Percentiles rank a stretch among this genome's conserved stretches.
phyloP scores from a whole-genome alignment of 805 yeast species.

The Priceomyces carsonii region DNA sequence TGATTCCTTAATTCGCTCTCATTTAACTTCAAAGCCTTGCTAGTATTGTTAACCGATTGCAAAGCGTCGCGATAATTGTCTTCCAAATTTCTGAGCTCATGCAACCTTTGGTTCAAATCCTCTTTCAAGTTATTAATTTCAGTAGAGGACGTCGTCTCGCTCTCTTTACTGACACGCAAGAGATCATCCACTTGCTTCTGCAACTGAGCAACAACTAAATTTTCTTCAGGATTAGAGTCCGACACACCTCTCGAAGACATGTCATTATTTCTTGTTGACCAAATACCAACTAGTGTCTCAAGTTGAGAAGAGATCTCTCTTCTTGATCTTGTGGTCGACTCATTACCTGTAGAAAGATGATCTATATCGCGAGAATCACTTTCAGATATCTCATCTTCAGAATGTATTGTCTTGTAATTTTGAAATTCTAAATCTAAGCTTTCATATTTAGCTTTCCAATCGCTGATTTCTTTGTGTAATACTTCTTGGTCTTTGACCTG shows the following conservation, averaged over 20 bases:
- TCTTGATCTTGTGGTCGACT: constrained; percentile 20
- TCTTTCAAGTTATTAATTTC: constrained; percentile 32
- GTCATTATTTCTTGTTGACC: constrained; percentile 23
- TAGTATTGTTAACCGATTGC: constrained; percentile 70
- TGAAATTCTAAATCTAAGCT: constrained; percentile 45
- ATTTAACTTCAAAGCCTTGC: constrained; percentile 70
- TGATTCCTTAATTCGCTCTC: constrained; percentile 69
- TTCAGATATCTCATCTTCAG: constrained; percentile 32
- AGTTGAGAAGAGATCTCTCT: constrained; percentile 35
- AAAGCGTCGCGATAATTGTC: constrained; percentile 70
- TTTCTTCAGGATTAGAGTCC: constrained; percentile 12
- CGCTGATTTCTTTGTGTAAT: constrained; percentile 46
- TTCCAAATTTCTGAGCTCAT: constrained; percentile 46
- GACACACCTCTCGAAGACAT: constrained; percentile 6
- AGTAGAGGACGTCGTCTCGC: constrained; percentile 34
- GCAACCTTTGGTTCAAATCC: constrained; percentile 31
- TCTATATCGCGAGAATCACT: constrained; percentile 15
- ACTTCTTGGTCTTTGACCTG: constrained; percentile 46
- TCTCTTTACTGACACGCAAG: constrained; percentile 46
- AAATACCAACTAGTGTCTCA: constrained; percentile 33
- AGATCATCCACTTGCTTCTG: constrained; percentile 61
- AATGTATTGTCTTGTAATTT: constrained; percentile 36
- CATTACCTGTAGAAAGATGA: constrained; percentile 23
- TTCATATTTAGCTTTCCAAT: constrained; percentile 49
- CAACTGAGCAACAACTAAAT: constrained; percentile 38